Base-by-base conservation (phyloP, 2,329 filamentous ascomycete genomes). In the Mariannaea elegans region DNA sequence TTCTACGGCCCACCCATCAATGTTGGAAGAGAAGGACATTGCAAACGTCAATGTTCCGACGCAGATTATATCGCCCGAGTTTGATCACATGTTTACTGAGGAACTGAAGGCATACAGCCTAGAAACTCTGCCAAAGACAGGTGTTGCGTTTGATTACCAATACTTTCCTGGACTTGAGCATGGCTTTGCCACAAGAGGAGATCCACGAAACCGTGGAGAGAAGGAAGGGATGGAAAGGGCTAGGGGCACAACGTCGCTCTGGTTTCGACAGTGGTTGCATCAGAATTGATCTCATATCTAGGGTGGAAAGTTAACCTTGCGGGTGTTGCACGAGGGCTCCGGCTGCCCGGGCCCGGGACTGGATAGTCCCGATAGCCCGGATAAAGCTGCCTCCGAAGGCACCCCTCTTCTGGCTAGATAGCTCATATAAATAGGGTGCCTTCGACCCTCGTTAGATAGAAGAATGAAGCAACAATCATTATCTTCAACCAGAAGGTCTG, bases 81-180 rank as follows among this genome's bases (percentile, higher is more conserved):
- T 51, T 12, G 54, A 57, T 6, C 29, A n/a, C 3, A 51, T 38
- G 13, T 57, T 38, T 19, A 45, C 54, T 2, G 27, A 34, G 27
- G 54, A 57, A 13, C 19, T 57, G 3, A 51, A 44, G n/a, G 39
- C 38, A 3, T 39, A 50, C 27, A 27, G 32, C 12, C 14, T 34
- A 7, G 32, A 21, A 2, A 42, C 56, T 3, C 59, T 44, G 3
- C 54, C n/a, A n/a, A n/a, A 36, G 16, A 18, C 41, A 14, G 59
- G 59, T 2, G 27, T 59, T 27, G 39, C 50, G 3, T 62, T 36
- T 14, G 55, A 62, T 34, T 62, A 62, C 39, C 59, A 62, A 18
- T 31, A 62, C 31, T 62, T 62, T 34, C 59, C 59, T 6, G 49
- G 55, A 4, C 34, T 62, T 7, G 41, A 52, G 14, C 55, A 59